A percentile compares a stretch with the other conserved stretches of the same genome.
phyloP scores from a whole-genome alignment of 2,329 filamentous ascomycete species.

The Emmonsia crescens region DNA sequence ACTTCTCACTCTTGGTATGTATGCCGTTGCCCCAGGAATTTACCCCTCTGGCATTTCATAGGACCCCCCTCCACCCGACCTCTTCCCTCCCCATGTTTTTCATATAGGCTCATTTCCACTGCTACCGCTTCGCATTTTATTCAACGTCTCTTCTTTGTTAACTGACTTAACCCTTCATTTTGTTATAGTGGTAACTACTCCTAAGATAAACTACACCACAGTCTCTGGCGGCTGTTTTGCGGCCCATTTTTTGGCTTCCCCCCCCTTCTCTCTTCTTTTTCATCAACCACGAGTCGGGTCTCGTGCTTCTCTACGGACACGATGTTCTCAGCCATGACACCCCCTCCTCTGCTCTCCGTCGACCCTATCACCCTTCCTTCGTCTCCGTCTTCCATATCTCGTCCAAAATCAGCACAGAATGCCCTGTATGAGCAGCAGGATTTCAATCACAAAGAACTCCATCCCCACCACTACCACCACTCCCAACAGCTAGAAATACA shows the following conservation, averaged over 20 bases:
- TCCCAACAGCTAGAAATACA: neutral
- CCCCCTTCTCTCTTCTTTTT: neutral
- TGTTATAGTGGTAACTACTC: neutral
- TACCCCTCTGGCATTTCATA: neutral
- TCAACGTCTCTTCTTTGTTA: neutral
- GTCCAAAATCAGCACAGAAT: neutral
- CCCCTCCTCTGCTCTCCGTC: neutral
- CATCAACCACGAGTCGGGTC: neutral
- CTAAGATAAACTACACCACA: neutral
- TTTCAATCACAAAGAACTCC: neutral
- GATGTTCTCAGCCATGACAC: neutral
- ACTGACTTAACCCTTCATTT: neutral
- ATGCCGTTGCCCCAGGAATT: neutral
- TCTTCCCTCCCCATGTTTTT: neutral
- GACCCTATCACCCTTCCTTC: neutral
- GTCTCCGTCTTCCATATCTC: neutral
- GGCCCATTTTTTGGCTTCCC: neutral
- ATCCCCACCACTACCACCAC: neutral
- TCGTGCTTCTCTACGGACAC: neutral
- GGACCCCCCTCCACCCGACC: neutral
- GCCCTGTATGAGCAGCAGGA: neutral
- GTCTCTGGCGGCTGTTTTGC: neutral
- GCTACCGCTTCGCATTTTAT: neutral
- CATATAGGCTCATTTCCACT: neutral
- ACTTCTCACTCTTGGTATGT: neutral